Conservation (phyloP, 2,329 filamentous ascomycete species). For the Penicillium occitanis region DNA sequence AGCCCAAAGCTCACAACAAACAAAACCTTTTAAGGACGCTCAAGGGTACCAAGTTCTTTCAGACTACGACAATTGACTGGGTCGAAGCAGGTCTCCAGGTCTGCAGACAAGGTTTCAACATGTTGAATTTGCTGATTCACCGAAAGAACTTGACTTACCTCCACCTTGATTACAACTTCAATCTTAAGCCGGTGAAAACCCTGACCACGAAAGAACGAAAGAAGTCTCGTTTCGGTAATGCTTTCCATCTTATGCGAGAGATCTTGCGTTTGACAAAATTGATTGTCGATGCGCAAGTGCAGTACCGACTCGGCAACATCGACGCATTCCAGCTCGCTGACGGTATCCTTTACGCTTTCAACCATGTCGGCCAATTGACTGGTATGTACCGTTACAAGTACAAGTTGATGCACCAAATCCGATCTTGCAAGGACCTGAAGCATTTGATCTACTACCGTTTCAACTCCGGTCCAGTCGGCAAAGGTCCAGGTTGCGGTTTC, state of each 20-base stretch:
- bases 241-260: slow-evolving; percentile 98
- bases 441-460: slow-evolving; percentile 99
- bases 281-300: slow-evolving; percentile 97
- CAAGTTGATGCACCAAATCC: slow-evolving; percentile 99
- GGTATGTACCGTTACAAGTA: slow-evolving; percentile 99
- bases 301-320: slow-evolving; percentile 95
- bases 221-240: slow-evolving; percentile 98
- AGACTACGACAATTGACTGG: slow-evolving; percentile 99
- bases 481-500: slow-evolving; percentile 96
- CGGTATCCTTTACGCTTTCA: slow-evolving; percentile 98
- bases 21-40: slow-evolving; percentile 86
- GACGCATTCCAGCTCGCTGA: slow-evolving; percentile 98
- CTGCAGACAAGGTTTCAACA: slow-evolving; percentile 97
- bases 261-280: slow-evolving; percentile 94
- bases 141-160: slow-evolving; percentile 98
- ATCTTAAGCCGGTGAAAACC: slow-evolving; percentile 97
- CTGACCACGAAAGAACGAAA: slow-evolving; percentile 98
- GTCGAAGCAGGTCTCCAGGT: slow-evolving; percentile 98
- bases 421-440: slow-evolving; percentile 98
- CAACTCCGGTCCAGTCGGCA: slow-evolving; percentile 94
- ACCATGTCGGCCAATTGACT: slow-evolving; percentile 95
- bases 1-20: slow-evolving; percentile 91
- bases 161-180: slow-evolving; percentile 99
- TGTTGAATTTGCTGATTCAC: slow-evolving; percentile 96
- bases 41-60: slow-evolving; percentile 98